Conservation (phyloP, 2,329 filamentous ascomycete species). For the Alternaria rosae region DNA sequence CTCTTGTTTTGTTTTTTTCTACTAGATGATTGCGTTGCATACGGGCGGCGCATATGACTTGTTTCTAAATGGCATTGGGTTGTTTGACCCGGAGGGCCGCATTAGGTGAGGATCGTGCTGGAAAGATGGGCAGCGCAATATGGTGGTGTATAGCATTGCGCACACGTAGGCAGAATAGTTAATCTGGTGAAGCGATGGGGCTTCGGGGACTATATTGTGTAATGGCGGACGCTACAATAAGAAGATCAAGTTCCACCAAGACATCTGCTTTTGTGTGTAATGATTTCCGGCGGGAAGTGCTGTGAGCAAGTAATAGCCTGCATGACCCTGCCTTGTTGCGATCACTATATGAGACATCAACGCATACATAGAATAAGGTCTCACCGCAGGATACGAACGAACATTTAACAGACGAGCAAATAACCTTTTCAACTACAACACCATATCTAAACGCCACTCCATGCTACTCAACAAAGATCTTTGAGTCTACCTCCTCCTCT, state of each 20-base stretch:
- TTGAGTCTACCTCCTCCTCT: constrained; percentile 38
- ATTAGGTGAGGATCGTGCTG: neutral
- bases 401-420: too few relatives aligned
- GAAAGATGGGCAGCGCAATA: neutral
- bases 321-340: neutral
- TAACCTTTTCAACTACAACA: neutral
- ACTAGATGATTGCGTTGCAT: neutral
- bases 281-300: neutral
- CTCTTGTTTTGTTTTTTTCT: neutral
- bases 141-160: neutral
- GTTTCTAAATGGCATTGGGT: neutral
- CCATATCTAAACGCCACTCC: neutral
- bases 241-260: neutral
- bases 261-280: neutral
- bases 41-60: neutral
- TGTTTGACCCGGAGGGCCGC: neutral
- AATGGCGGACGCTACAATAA: constrained; percentile 1
- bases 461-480: neutral
- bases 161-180: neutral
- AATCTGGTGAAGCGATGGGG: neutral
- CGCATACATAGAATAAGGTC: neutral
- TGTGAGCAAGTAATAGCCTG: too few relatives aligned
- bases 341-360: neutral
- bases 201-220: constrained; percentile 1
- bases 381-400: too few relatives aligned